Conservation (phyloP, 2,329 filamentous ascomycete species). For the Parafenestella ontariensis region DNA sequence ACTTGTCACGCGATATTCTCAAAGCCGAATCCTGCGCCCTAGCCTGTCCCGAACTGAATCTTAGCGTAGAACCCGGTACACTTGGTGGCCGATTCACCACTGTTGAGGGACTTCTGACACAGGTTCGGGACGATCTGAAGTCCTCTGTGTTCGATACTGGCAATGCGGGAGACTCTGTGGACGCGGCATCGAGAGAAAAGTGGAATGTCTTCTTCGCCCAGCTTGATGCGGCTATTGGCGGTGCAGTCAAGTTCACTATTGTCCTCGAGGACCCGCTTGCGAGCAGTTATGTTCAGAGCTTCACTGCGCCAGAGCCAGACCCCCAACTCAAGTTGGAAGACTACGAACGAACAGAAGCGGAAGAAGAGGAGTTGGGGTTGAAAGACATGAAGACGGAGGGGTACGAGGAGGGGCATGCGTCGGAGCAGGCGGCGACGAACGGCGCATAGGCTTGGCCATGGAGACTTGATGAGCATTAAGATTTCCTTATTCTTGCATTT, state of each 20-base stretch:
- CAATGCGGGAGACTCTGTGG: conserved; percentile 82
- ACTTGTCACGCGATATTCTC: conserved; percentile 90
- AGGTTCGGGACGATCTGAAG: conserved; percentile 89
- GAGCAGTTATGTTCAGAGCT: conserved; percentile 91
- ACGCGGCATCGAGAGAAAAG: conserved; percentile 66
- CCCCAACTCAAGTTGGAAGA: conserved; percentile 81
- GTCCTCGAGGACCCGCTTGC: conserved; percentile 88
- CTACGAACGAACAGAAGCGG: conserved; percentile 87
- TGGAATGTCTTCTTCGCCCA: conserved; percentile 85
- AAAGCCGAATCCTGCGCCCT: conserved; percentile 94
- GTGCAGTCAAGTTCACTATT: conserved; percentile 80
- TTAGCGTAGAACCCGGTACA: conserved; percentile 90
- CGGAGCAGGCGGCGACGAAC: conserved; percentile 35
- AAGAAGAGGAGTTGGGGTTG: conserved; percentile 91
- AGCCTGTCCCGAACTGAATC: conserved; percentile 83
- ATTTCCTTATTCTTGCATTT: conserved; percentile 33
- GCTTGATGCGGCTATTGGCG: conserved; percentile 79
- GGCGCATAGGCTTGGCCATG: conserved; percentile 12
- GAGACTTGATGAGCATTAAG: conserved; percentile 9
- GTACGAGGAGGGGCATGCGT: conserved; percentile 66
- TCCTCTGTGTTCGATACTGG: conserved; percentile 83
- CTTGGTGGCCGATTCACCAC: conserved; percentile 97
- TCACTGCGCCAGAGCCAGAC: conserved; percentile 80
- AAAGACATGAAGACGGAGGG: conserved; percentile 91
- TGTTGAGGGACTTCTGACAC: conserved; percentile 89